These are phyloP conservation scores for Brasilioporus rufonigricans DNA, from an alignment of 768 basidiomycete genomes.

Conservation along the genomic window DNA sequence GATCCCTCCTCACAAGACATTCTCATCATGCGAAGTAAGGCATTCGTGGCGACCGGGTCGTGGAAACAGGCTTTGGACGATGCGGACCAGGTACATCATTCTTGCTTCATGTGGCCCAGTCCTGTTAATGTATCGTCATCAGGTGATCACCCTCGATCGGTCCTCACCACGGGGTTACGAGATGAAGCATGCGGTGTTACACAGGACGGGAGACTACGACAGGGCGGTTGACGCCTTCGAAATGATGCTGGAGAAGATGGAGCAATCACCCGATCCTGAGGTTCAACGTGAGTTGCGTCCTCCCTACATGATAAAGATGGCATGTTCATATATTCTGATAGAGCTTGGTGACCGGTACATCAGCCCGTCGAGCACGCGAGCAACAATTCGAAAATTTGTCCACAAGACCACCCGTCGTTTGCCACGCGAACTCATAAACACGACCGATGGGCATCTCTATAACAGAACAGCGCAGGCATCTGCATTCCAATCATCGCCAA, in stretches of 20 bases:
- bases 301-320: too few species aligned
- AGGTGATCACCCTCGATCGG: neutral
- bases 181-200: neutral
- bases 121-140: neutral
- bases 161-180: neutral
- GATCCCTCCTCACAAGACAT: neutral
- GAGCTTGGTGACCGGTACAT: too few species aligned
- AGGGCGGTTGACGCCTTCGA: neutral
- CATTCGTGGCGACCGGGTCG: neutral
- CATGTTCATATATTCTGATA: too few species aligned
- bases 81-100: neutral
- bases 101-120: neutral
- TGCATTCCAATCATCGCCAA: neutral
- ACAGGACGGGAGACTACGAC: neutral
- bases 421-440: neutral
- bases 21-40: neutral
- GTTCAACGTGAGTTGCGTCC: too few species aligned
- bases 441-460: neutral
- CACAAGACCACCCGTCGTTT: neutral
- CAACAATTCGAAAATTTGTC: too few species aligned
- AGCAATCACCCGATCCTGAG: neutral
- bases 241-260: neutral
- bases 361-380: too few species aligned
- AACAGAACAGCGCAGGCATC: neutral
- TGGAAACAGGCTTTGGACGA: neutral